Evolutionary conservation across 441 rosid genomes (phyloP), one percentile per base, ranked within the genome.

Genomic region (Gossypium lobatum): DNA sequence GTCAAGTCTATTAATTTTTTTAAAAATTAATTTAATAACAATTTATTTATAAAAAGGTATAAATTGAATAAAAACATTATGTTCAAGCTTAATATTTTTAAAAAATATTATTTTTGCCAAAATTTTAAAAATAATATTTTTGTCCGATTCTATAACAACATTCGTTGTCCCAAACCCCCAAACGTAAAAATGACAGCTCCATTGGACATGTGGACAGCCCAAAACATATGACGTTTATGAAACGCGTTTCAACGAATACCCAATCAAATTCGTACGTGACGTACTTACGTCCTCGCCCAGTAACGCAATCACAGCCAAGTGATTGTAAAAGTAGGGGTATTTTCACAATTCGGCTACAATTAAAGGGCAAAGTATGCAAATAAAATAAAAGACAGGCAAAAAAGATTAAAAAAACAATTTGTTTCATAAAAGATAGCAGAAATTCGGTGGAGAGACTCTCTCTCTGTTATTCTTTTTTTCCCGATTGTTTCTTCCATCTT

Each of bases 361-460:
- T 5, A 6, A n/a, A 3, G 71, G 72, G 26, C 20, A 13, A 34
- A 3, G 20, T 34, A 1, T 2, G 64, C 11, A 59, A 46, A 57
- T 6, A 58, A 59, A 26, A 31, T 31, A 31, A 31, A 31, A 31
- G 7, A 31, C 1, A 31, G 37, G 37, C 8, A 31, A 31, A 31
- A 31, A 31, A 5, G 37, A 31, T 31, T 31, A 31, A 2, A 13
- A 59, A 20, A n/a, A 1, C 1, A 10, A 55, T 20, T 58, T 58
- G 31, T 28, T 42, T 69, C 57, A 80, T 73, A 57, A 57, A 62
- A 52, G 2, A 42, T 5, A 52, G 53, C 78, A 50, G 71, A 74
- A 80, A 73, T 21, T 60, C 50, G 78, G 68, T 45, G 76, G 54
- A 39, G 66, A 65, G 70, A 18, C 50, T 37, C 50, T 21, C 31